A percentile compares a stretch with the other conserved stretches of the same genome.
These are phyloP conservation scores for Candida tetrigidarum DNA, from an alignment of 1,139 yeast genomes.

Conservation along the genomic window DNA sequence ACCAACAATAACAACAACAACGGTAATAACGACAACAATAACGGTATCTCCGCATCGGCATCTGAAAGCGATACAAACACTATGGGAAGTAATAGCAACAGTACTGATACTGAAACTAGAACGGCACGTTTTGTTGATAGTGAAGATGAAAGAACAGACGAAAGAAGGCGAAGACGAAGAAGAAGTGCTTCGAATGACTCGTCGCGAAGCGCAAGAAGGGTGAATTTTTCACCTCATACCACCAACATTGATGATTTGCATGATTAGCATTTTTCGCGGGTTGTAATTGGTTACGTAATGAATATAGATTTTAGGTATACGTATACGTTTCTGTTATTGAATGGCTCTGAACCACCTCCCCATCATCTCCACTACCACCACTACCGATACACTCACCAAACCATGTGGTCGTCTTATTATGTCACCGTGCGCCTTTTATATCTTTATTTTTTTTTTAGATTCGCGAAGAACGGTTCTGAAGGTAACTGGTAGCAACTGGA, in stretches of 20 bases:
- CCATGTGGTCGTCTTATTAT: too few species aligned
- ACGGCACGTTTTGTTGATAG: background rate
- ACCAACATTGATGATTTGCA: slow-evolving; percentile 19
- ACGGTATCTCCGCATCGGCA: background rate
- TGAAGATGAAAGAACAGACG: slow-evolving; percentile 4
- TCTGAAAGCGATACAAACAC: background rate
- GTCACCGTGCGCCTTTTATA: background rate
- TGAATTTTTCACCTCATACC: slow-evolving; percentile 19
- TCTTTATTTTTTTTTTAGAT: background rate
- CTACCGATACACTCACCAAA: too few species aligned
- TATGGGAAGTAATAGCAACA: background rate
- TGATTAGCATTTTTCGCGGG: slow-evolving; percentile 9
- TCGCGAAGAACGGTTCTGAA: too few species aligned
- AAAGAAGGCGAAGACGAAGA: slow-evolving; percentile 11
- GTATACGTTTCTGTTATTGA: background rate
- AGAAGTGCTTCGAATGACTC: slow-evolving; percentile 14
- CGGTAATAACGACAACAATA: background rate
- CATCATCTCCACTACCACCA: too few species aligned
- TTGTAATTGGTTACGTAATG: background rate
- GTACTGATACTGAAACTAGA: background rate
- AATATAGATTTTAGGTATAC: background rate
- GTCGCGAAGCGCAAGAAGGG: slow-evolving; percentile 16
- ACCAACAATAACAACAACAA: slow-evolving; percentile 5
- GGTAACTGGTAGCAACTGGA: too few species aligned
- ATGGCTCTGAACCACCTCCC: background rate